These are phyloP conservation scores for Wallacemonas sp. DNA, from an alignment of 208 protist species.

Conservation along the genomic window DNA sequence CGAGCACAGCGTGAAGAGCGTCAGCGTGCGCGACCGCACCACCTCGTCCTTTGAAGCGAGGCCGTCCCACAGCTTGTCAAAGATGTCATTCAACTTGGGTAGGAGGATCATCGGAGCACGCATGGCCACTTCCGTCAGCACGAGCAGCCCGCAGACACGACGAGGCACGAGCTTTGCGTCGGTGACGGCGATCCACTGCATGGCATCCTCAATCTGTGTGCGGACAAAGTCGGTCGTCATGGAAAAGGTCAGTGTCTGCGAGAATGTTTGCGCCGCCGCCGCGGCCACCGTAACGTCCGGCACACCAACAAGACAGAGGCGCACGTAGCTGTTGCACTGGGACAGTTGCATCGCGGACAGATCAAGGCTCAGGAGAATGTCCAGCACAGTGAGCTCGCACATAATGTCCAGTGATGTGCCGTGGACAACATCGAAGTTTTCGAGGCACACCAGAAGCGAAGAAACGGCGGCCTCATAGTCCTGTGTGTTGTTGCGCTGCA, in stretches of 20 bases:
- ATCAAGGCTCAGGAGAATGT: slow-evolving; percentile 74
- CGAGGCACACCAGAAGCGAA: slow-evolving; percentile 65
- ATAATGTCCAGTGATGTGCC: slow-evolving; percentile 54
- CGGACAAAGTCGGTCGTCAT: slow-evolving; percentile 79
- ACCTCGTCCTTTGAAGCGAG: slow-evolving; percentile 53
- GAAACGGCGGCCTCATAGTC: slow-evolving; percentile 73
- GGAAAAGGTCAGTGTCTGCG: slow-evolving; percentile 53
- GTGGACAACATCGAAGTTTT: slow-evolving; percentile 73
- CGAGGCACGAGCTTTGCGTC: slow-evolving; percentile 41
- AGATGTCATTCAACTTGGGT: slow-evolving; percentile 55
- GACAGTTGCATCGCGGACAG: slow-evolving; percentile 72
- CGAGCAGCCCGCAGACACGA: slow-evolving; percentile 67
- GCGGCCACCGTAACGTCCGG: slow-evolving; percentile 46
- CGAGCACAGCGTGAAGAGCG: slow-evolving; percentile 68
- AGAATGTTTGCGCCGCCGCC: slow-evolving; percentile 65
- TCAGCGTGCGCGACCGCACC: slow-evolving; percentile 49
- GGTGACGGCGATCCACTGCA: slow-evolving; percentile 49
- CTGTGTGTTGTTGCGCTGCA: slow-evolving; percentile 71
- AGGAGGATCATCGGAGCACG: slow-evolving; percentile 73
- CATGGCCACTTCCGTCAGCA: slow-evolving; percentile 71
- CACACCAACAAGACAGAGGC: slow-evolving; percentile 66
- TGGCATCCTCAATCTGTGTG: slow-evolving; percentile 58
- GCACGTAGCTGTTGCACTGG: slow-evolving; percentile 84
- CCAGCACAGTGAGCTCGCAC: slow-evolving; percentile 76
- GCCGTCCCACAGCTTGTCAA: slow-evolving; percentile 74